These are phyloP conservation scores for Rubroboletus satanas DNA, from an alignment of 768 basidiomycete genomes.

Conservation along the genomic window DNA sequence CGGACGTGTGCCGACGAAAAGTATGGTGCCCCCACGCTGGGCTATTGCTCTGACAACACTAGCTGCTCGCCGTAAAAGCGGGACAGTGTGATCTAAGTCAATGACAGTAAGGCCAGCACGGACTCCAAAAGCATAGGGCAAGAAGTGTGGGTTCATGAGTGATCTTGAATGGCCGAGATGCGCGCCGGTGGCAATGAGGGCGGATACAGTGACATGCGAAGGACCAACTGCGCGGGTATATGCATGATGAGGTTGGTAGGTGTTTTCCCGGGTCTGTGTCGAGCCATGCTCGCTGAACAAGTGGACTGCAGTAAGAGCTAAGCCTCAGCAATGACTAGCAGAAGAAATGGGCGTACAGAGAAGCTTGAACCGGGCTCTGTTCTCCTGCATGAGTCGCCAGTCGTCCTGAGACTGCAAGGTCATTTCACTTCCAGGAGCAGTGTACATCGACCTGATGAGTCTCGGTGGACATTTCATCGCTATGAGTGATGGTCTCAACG, in stretches of 20 bases:
- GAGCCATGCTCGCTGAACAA: constrained; percentile 74
- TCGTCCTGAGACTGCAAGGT: constrained; percentile 50
- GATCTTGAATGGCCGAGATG: constrained; percentile 87
- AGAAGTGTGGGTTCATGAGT: constrained; percentile 84
- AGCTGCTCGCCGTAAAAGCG: constrained; percentile 86
- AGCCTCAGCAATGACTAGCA: constrained; percentile 8
- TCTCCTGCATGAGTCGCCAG: constrained; percentile 61
- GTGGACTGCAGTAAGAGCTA: constrained; percentile 42
- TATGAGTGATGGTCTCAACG: constrained; percentile 22
- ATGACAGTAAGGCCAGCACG: constrained; percentile 90
- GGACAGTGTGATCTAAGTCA: constrained; percentile 91
- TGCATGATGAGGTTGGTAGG: constrained; percentile 69
- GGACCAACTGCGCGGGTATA: constrained; percentile 59
- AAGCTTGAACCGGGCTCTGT: constrained; percentile 51
- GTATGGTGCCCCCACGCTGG: constrained; percentile 72
- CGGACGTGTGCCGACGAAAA: constrained; percentile 87
- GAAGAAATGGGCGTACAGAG: constrained; percentile 45
- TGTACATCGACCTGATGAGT: constrained; percentile 28
- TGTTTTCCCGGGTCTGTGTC: constrained; percentile 59
- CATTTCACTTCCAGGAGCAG: constrained; percentile 27
- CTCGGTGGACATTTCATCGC: constrained; percentile 23
- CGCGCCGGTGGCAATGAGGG: constrained; percentile 88
- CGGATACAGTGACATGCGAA: constrained; percentile 73
- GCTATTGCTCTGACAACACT: constrained; percentile 82
- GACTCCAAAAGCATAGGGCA: constrained; percentile 89